A percentile compares a stretch with the other conserved stretches of the same genome.
These are phyloP conservation scores for Pseudogymnoascus sp. DNA, from an alignment of 2,329 filamentous ascomycete species.

Conservation along the genomic window DNA sequence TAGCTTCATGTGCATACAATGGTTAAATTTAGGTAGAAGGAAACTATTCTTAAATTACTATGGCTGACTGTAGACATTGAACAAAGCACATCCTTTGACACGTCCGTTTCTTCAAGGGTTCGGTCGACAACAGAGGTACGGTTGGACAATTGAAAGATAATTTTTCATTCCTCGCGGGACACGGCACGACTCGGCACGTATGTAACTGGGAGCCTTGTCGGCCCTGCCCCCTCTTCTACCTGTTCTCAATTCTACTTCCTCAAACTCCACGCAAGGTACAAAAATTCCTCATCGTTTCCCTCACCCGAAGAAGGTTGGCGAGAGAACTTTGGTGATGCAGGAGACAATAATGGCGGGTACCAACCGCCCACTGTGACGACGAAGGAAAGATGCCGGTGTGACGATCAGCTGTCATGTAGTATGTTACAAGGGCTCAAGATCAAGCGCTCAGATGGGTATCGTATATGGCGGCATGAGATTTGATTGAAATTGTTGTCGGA, in stretches of 20 bases:
- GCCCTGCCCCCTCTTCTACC: conserved; percentile 10
- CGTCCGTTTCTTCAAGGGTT: not conserved
- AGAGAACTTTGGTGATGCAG: conserved; percentile 22
- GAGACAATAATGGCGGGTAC: conserved; percentile 24
- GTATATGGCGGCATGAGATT: conserved; percentile 14
- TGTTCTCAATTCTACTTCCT: conserved; percentile 10
- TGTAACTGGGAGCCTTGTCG: not conserved
- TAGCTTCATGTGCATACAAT: not conserved
- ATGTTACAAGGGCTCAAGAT: conserved; percentile 19
- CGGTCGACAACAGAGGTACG: not conserved
- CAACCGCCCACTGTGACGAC: conserved; percentile 25
- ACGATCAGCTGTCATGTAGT: conserved; percentile 16
- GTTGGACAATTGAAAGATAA: not conserved
- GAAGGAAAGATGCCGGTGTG: conserved; percentile 23
- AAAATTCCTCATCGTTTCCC: conserved; percentile 11
- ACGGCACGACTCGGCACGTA: not conserved
- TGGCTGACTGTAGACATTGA: not conserved
- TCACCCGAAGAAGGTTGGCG: conserved; percentile 20
- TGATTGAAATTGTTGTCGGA: conserved; percentile 9
- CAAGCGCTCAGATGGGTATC: conserved; percentile 15
- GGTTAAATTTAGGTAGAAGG: conserved; percentile 4
- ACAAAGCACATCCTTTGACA: not conserved
- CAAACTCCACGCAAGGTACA: conserved; percentile 15
- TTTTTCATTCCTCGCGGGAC: not conserved
- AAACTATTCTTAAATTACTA: conserved; percentile 8